Conservation (phyloP, 768 basidiomycete genomes). For the Tremella mesenterica region DNA sequence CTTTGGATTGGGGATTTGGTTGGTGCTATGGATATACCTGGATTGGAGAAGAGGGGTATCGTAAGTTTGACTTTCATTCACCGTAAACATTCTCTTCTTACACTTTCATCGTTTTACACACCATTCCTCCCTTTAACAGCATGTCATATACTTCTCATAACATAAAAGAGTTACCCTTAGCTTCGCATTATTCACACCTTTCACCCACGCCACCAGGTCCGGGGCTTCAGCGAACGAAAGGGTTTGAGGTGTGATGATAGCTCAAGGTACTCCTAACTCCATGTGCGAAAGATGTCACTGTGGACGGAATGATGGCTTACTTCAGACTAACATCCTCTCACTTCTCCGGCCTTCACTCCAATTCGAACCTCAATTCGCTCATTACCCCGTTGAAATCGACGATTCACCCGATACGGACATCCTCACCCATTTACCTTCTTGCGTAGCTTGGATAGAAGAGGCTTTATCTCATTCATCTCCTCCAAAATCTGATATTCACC, state of each 20-base stretch:
- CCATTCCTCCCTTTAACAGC: neutral
- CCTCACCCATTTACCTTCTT: slow-evolving; percentile 64
- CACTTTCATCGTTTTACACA: neutral
- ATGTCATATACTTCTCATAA: slow-evolving; percentile 22
- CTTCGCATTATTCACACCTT: too few relatives aligned
- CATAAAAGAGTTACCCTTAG: too few relatives aligned
- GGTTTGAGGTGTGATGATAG: too few relatives aligned
- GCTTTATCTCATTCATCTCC: slow-evolving; percentile 51
- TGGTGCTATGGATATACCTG: slow-evolving; percentile 58
- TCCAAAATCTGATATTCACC: neutral
- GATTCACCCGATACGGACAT: slow-evolving; percentile 58
- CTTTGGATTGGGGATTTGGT: slow-evolving; percentile 77
- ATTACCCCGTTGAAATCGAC: slow-evolving; percentile 40
- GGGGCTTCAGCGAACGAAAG: too few relatives aligned
- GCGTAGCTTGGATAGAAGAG: slow-evolving; percentile 72
- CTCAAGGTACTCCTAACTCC: too few relatives aligned
- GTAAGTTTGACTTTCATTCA: slow-evolving; percentile 56
- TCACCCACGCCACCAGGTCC: too few relatives aligned
- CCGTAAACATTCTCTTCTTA: slow-evolving; percentile 45
- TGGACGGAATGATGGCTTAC: neutral
- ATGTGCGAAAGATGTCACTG: too few relatives aligned
- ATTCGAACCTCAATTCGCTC: slow-evolving; percentile 26
- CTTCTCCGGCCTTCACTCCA: slow-evolving; percentile 69
- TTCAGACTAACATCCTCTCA: slow-evolving; percentile 68
- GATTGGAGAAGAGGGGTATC: slow-evolving; percentile 63